phyloP scores from a whole-genome alignment of 352 stramenopile species.

The Pseudoperonospora humuli region DNA sequence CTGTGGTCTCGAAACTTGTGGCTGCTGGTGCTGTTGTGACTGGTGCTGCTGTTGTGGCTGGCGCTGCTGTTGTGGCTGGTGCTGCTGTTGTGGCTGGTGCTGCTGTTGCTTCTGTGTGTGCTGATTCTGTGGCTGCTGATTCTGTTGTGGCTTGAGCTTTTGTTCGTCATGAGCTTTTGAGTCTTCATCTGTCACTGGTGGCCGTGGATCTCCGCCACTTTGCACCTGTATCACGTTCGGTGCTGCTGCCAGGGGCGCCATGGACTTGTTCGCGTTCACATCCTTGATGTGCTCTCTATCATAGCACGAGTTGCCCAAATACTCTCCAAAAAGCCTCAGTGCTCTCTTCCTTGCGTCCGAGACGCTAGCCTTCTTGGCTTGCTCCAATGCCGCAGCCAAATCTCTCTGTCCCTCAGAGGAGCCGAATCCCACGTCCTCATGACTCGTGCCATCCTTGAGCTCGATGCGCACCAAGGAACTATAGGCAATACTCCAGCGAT shows the following conservation, averaged over 20 bases:
- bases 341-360: conserved; percentile 77
- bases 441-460: conserved; percentile 75
- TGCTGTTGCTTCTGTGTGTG: conserved; percentile 5
- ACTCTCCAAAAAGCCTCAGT: conserved; percentile 78
- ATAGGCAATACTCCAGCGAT: conserved; percentile 71
- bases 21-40: conserved; percentile 8
- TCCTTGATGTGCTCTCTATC: conserved; percentile 81
- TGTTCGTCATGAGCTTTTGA: conserved; percentile 2
- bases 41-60: neutral
- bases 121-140: conserved; percentile 7
- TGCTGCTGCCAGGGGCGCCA: conserved; percentile 14
- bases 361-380: conserved; percentile 84
- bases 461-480: conserved; percentile 77
- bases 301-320: conserved; percentile 83
- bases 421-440: conserved; percentile 80
- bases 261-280: conserved; percentile 46
- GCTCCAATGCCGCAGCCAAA: conserved; percentile 62
- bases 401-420: conserved; percentile 71
- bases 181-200: neutral
- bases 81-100: conserved; percentile 3
- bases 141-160: neutral
- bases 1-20: conserved; percentile 2
- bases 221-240: conserved; percentile 15
- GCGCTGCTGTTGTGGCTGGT: conserved; percentile 3
- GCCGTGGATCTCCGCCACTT: neutral